Percentiles rank a stretch among this genome's conserved stretches.
These are phyloP conservation scores for Hypoxylon crocopeplum DNA, from an alignment of 495 filamentous ascomycete species.

Conservation along the genomic window DNA sequence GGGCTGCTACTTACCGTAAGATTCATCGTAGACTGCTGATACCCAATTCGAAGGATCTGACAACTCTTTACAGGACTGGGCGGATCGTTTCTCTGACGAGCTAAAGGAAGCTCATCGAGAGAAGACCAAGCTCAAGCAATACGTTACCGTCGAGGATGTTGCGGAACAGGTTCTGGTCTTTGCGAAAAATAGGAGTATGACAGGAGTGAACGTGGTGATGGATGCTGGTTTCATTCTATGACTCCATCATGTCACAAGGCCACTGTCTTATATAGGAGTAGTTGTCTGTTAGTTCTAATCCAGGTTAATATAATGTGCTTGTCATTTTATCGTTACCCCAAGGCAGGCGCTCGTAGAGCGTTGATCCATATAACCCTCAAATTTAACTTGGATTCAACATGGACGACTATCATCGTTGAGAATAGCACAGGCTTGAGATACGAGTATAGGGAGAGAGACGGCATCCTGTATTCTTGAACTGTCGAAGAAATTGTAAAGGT, in stretches of 20 bases:
- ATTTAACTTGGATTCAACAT: no score
- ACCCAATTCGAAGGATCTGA: constrained; percentile 13
- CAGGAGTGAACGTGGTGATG: constrained; percentile 52
- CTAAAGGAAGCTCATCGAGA: constrained; percentile 48
- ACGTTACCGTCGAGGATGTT: constrained; percentile 60
- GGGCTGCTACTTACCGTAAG: constrained; percentile 58
- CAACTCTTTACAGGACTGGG: constrained; percentile 56
- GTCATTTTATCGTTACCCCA: no score
- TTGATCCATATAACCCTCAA: no score
- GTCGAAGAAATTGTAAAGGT: no score
- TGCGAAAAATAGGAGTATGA: constrained; percentile 48
- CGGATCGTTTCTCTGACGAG: constrained; percentile 54
- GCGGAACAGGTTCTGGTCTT: constrained; percentile 55
- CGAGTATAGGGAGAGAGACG: no score
- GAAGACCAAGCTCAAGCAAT: constrained; percentile 57
- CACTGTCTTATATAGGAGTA: no score
- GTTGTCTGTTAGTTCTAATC: no score
- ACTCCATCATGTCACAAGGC: neutral
- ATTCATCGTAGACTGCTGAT: neutral
- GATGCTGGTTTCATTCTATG: constrained; percentile 49
- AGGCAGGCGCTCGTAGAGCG: no score
- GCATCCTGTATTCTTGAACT: no score
- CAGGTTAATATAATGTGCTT: no score
- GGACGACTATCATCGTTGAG: no score
- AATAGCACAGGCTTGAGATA: no score